A percentile compares a stretch with the other conserved stretches of the same genome.
Conservation (phyloP, 2,329 filamentous ascomycete species). For the Anthostomella pinea region DNA sequence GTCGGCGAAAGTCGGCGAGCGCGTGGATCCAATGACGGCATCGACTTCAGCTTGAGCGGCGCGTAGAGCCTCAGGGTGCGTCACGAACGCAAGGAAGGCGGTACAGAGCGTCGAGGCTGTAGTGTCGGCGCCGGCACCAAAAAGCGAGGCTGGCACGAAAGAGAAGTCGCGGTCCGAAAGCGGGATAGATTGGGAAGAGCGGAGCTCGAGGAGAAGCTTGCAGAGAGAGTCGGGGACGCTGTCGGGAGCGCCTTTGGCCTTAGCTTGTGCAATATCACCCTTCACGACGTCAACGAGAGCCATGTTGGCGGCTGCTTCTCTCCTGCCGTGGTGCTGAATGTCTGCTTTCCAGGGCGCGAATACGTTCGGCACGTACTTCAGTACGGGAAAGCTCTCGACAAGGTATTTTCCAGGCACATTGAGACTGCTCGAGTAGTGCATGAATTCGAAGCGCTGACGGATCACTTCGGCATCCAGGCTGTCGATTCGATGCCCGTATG, state of each 20-base stretch:
- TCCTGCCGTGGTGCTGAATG: constrained; percentile 33
- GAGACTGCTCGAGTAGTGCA: background rate
- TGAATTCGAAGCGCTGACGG: background rate
- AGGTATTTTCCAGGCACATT: constrained; percentile 38
- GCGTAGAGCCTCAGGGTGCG: constrained; percentile 50
- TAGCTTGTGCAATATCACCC: too few relatives aligned
- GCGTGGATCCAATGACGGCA: constrained; percentile 34
- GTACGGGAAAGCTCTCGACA: constrained; percentile 39
- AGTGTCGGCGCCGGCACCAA: too few relatives aligned
- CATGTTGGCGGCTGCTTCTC: constrained; percentile 36
- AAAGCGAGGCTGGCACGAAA: too few relatives aligned
- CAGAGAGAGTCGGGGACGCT: too few relatives aligned
- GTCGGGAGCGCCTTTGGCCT: too few relatives aligned
- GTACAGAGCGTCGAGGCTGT: constrained; percentile 43
- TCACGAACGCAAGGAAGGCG: constrained; percentile 51
- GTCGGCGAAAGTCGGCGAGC: constrained; percentile 38
- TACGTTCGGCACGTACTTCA: constrained; percentile 37
- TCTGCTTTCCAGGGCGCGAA: constrained; percentile 41
- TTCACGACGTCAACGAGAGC: constrained; percentile 40
- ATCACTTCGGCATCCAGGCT: too few relatives aligned
- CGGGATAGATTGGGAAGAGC: too few relatives aligned
- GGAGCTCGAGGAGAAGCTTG: too few relatives aligned
- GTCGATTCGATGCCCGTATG: too few relatives aligned
- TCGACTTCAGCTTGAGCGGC: constrained; percentile 39
- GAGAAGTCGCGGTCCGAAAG: too few relatives aligned